Evolutionary conservation across 768 basidiomycete genomes (phyloP), one percentile per base, ranked within the genome.

Genomic region (Arthromyces matolae): DNA sequence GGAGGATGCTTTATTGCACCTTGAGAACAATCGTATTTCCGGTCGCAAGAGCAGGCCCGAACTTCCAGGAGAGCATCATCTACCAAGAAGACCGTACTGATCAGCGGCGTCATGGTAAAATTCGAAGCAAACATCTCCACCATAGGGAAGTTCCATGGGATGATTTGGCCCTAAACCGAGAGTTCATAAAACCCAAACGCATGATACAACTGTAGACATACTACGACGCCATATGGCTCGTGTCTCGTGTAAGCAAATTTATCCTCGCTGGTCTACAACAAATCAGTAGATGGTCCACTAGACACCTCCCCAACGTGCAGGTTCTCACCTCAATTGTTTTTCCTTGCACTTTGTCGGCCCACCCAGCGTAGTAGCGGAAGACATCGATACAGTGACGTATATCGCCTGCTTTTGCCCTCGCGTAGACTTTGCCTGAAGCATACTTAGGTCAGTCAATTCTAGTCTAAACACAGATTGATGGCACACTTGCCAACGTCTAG

Each of bases 331-430:
- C 86, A 59, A 89, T 79, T 8, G 79, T 80, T 61, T 86, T 79
- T 8, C 85, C 88, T 3, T 73, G 69, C 45, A 83, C 65, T 70
- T 93, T 93, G 72, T 92, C 92, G 23, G 89, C 86, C 82, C 86
- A 87, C 23, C 91, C 92, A 38, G 81, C 88, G 57, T 85, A 93
- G 69, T 92, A 93, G 31, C 79, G 72, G 50, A 90, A 64, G 39
- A 71, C 70, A 22, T 61, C 71, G 45, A 80, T 72, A 3, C 74
- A 64, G 44, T 65, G 64, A 2, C 59, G 51, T 4, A 87, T 63
- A 54, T 87, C 86, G 0, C 58, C 64, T 12, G 60, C 66, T 51
- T 69, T 78, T 22, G 79, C 70, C 63, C 64, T 69, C 7, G 28
- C 34, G 58, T 77, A 84, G 1, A 79, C 75, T 64, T 84, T 86